phyloP scores from a whole-genome alignment of 306 rosid genomes.

The Rosa lucieae region DNA sequence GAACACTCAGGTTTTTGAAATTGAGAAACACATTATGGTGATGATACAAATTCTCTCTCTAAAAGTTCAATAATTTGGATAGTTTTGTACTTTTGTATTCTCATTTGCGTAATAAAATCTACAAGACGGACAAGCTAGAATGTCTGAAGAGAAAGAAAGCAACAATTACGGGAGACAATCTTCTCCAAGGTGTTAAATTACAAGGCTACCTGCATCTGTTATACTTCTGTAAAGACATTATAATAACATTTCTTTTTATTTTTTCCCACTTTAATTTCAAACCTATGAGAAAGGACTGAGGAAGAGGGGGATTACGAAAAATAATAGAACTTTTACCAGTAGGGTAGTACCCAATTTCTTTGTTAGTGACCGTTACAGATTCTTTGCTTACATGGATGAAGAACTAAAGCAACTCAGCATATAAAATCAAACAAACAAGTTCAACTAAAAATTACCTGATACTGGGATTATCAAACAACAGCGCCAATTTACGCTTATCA shows the following conservation, averaged over 20 bases:
- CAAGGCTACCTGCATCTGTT: not conserved
- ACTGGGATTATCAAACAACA: slow-evolving; percentile 64
- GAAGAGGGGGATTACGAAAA: not conserved
- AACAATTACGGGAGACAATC: not conserved
- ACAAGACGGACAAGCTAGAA: not conserved
- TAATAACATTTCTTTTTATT: not conserved
- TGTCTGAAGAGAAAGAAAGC: not conserved
- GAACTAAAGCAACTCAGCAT: not conserved
- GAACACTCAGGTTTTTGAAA: not conserved
- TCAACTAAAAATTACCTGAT: slow-evolving; percentile 53
- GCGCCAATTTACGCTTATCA: slow-evolving; percentile 81
- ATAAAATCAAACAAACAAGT: not conserved
- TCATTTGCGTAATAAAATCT: not conserved
- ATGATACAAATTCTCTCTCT: not conserved
- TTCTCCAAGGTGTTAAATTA: not conserved
- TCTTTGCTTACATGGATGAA: slow-evolving; percentile 3
- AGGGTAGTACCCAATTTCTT: not conserved
- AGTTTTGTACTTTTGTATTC: slow-evolving; percentile 7
- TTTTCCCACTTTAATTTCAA: not conserved
- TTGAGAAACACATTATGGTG: not conserved
- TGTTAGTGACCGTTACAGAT: not conserved
- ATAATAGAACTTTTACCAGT: not conserved
- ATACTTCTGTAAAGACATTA: not conserved
- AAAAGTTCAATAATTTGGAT: not conserved
- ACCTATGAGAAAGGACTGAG: not conserved